Percentiles rank a stretch among this genome's conserved stretches.
Conservation (phyloP, 148 eudicot species). For the Tetragonia tetragonoides region DNA sequence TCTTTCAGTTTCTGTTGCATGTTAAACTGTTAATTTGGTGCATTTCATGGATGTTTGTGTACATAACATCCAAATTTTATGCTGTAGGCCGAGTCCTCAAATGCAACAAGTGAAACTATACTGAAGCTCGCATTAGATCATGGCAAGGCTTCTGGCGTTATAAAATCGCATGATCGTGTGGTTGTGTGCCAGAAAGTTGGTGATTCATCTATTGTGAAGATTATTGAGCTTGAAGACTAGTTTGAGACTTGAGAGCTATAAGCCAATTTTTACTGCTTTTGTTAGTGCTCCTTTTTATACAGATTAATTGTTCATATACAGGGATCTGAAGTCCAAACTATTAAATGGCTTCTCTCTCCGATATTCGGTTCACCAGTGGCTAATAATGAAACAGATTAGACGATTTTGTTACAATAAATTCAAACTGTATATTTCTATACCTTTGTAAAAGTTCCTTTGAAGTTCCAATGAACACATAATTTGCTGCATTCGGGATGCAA, state of each 20-base stretch:
- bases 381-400: background rate
- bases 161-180: conserved; percentile 78
- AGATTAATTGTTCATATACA: too few relatives aligned
- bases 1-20: too few relatives aligned
- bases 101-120: conserved; percentile 66
- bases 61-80: background rate
- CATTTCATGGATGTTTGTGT: too few relatives aligned
- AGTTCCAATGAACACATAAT: background rate
- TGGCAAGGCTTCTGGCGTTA: conserved; percentile 70
- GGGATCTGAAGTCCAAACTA: too few relatives aligned
- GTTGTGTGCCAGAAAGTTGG: conserved; percentile 90
- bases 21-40: background rate
- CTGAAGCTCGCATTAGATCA: conserved; percentile 82
- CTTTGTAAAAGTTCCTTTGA: background rate
- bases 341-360: background rate
- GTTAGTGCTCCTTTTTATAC: background rate
- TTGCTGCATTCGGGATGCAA: background rate
- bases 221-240: conserved; percentile 83
- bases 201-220: conserved; percentile 83
- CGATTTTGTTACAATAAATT: background rate
- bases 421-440: background rate
- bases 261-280: background rate
- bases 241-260: background rate
- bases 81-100: conserved; percentile 70
- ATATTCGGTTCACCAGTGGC: background rate